Evolutionary conservation across 495 filamentous ascomycete genomes (phyloP).

Genomic region (Chaetomidium leptoderma): DNA sequence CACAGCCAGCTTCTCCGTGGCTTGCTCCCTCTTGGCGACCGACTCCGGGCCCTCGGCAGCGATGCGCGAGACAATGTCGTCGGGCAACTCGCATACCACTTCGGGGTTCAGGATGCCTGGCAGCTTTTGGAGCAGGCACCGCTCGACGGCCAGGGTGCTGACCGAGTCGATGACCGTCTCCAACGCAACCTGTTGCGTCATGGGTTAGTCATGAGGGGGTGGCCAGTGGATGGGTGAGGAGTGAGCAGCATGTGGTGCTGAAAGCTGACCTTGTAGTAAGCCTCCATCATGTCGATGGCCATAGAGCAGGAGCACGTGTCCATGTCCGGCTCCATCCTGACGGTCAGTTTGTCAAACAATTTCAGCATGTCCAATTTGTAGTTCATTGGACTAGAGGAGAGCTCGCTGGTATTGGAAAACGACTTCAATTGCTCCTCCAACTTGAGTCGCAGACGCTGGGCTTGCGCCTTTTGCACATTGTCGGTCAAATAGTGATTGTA

Average conservation of each 20-base stretch:
- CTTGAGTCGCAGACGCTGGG: neutral
- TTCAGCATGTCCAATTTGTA: neutral
- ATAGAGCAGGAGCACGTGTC: constrained; percentile 13
- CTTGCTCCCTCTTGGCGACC: neutral
- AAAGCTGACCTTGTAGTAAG: constrained; percentile 14
- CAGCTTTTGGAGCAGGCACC: constrained; percentile 4
- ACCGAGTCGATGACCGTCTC: constrained; percentile 6
- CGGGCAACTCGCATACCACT: neutral
- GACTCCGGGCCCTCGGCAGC: constrained; percentile 5
- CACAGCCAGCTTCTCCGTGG: constrained; percentile 1
- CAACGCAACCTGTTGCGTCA: constrained; percentile 6
- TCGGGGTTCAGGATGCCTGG: constrained; percentile 4
- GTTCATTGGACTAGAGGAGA: neutral
- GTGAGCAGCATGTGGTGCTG: too few relatives aligned
- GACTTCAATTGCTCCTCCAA: neutral
- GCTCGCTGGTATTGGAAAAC: neutral
- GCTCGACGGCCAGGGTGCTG: constrained; percentile 11
- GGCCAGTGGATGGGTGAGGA: neutral
- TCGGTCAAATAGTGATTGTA: constrained; percentile 15
- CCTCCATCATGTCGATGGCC: constrained; percentile 13
- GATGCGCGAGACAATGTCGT: neutral
- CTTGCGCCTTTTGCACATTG: constrained; percentile 13
- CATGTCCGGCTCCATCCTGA: constrained; percentile 8
- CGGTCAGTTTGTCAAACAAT: neutral
- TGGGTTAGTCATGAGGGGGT: too few relatives aligned